phyloP scores from a whole-genome alignment of 2,329 filamentous ascomycete genomes.

The Dothistroma pini region DNA sequence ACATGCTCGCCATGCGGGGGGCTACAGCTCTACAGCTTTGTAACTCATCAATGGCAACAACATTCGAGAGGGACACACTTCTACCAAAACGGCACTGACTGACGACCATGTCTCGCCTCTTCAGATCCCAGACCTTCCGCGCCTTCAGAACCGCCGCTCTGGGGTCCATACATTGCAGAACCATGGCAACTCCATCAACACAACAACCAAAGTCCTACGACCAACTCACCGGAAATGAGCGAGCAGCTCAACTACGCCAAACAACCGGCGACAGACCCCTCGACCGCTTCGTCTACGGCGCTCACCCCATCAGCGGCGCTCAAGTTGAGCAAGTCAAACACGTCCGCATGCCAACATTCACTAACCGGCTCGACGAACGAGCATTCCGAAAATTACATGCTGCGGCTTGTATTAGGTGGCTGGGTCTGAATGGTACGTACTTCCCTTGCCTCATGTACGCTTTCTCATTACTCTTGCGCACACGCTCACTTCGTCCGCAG shows the following conservation, averaged over 20 bases:
- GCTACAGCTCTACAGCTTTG: neutral
- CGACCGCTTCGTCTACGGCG: constrained; percentile 19
- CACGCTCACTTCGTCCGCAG: neutral
- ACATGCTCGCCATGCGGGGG: neutral
- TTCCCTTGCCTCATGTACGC: neutral
- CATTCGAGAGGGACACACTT: no score
- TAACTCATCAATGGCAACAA: no score
- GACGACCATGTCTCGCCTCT: neutral
- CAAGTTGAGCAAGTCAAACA: constrained; percentile 21
- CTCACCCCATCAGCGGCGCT: constrained; percentile 19
- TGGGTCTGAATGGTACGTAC: constrained; percentile 14
- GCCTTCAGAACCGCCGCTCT: neutral
- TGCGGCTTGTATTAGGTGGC: constrained; percentile 21
- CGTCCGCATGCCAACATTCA: constrained; percentile 19
- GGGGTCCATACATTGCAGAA: neutral
- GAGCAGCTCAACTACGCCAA: constrained; percentile 16
- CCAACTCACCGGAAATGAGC: constrained; percentile 12
- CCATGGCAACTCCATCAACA: neutral
- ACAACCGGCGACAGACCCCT: constrained; percentile 16
- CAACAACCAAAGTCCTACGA: neutral
- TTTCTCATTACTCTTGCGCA: neutral
- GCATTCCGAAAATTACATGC: constrained; percentile 21
- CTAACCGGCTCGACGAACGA: constrained; percentile 17
- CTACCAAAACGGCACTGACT: no score
- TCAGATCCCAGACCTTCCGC: neutral